These are phyloP conservation scores for Rhododendron griersonianum DNA, from an alignment of 148 eudicot genomes.

Conservation along the genomic window DNA sequence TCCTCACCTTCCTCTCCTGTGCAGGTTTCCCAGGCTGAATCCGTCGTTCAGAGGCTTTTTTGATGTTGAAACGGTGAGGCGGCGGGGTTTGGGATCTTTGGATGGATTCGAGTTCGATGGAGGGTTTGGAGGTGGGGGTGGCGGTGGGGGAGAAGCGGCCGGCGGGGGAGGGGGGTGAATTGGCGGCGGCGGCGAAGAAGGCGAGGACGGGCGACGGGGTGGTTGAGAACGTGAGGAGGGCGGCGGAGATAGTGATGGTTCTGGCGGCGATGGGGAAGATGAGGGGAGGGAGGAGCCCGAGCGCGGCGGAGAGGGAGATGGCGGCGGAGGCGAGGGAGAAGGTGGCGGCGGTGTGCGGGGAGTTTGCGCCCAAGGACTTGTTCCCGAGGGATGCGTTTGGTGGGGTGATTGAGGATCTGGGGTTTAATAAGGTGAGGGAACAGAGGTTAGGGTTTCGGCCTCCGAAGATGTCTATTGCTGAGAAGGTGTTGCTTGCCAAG, in stretches of 20 bases:
- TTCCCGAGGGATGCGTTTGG: constrained; percentile 60
- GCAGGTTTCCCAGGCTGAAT: constrained; percentile 31
- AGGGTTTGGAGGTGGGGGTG: constrained; percentile 22
- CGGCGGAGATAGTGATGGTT: constrained; percentile 82
- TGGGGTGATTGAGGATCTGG: constrained; percentile 73
- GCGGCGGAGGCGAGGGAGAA: constrained; percentile 72
- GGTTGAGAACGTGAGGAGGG: constrained; percentile 41
- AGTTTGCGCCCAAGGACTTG: constrained; percentile 74
- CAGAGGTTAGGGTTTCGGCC: constrained; percentile 54
- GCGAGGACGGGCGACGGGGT: constrained; percentile 13
- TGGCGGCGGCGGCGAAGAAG: constrained; percentile 26
- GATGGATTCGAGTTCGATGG: constrained; percentile 25
- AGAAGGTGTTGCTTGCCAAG: constrained; percentile 48
- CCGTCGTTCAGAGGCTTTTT: neutral
- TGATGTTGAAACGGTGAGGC: neutral
- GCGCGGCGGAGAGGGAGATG: constrained; percentile 58
- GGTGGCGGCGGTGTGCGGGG: constrained; percentile 49
- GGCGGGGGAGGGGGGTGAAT: constrained; percentile 23
- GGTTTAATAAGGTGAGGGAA: constrained; percentile 53
- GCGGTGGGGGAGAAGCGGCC: constrained; percentile 29
- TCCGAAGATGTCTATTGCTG: constrained; percentile 62
- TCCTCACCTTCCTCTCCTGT: constrained; percentile 22
- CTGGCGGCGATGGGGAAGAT: constrained; percentile 80
- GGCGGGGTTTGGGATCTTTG: neutral
- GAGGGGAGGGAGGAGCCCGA: constrained; percentile 75